phyloP scores from a whole-genome alignment of 202 grass and related monocot genomes.

The Eragrostis tef region DNA sequence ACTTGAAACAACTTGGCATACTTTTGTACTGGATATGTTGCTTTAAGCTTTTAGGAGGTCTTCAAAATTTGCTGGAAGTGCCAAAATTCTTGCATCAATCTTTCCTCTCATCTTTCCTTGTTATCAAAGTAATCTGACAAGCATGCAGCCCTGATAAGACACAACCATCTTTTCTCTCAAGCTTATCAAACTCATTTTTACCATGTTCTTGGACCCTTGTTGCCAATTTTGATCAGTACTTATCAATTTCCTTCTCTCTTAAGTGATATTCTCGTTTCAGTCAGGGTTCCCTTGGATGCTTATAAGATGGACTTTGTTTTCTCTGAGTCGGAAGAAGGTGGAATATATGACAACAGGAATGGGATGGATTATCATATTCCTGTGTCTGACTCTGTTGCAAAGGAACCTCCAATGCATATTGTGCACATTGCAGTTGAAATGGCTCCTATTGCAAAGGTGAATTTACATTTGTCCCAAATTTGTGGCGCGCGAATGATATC shows the following conservation, averaged over 20 bases:
- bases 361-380: constrained; percentile 93
- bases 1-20: not conserved
- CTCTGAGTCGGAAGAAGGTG: constrained; percentile 87
- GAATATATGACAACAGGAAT: constrained; percentile 87
- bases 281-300: constrained; percentile 85
- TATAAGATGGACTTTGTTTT: constrained; percentile 99
- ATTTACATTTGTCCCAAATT: constrained; percentile 13
- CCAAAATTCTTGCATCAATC: constrained; percentile 3
- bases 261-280: constrained; percentile 50
- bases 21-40: not conserved
- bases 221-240: constrained; percentile 37
- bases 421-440: constrained; percentile 95
- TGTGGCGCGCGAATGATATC: constrained; percentile 19
- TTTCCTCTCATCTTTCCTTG: not conserved
- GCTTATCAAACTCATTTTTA: not conserved
- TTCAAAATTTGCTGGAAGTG: constrained; percentile 5
- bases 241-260: constrained; percentile 4
- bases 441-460: constrained; percentile 97
- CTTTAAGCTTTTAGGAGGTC: not conserved
- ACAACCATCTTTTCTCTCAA: not conserved
- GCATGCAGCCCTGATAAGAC: constrained; percentile 13
- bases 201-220: constrained; percentile 15
- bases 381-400: constrained; percentile 65
- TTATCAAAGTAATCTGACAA: constrained; percentile 25
- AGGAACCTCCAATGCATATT: constrained; percentile 97